Conservation (phyloP, 257 asterid species). For the Catharanthus roseus region DNA sequence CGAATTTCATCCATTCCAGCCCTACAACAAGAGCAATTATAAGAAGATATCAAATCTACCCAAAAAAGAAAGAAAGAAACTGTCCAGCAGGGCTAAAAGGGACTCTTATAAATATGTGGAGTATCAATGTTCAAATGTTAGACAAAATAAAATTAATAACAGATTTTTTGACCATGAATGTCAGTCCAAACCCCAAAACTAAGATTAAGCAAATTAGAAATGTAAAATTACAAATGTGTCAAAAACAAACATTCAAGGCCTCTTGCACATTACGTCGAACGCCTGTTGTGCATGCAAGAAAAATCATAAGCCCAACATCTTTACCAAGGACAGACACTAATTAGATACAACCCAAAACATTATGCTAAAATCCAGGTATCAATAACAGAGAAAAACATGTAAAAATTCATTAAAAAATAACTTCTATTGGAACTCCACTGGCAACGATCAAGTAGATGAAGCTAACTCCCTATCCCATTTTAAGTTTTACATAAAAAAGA, state of each 20-base stretch:
- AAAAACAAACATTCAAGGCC: neutral
- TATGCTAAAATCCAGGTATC: neutral
- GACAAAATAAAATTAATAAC: neutral
- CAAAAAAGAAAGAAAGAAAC: neutral
- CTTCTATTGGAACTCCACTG: no score
- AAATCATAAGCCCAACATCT: neutral
- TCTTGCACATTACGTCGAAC: neutral
- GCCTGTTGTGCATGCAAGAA: neutral
- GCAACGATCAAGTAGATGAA: neutral
- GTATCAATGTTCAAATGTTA: neutral
- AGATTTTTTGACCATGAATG: neutral
- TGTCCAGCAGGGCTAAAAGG: neutral
- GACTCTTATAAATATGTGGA: neutral
- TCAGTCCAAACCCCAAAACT: neutral
- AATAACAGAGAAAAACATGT: no score
- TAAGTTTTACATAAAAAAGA: neutral
- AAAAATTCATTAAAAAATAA: no score
- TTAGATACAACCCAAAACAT: neutral
- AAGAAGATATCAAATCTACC: conserved; percentile 4
- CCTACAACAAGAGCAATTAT: conserved; percentile 26
- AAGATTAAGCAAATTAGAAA: neutral
- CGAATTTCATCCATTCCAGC: conserved; percentile 44
- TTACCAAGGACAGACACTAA: neutral
- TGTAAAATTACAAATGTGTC: neutral
- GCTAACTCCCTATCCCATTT: neutral